A percentile compares a stretch with the other conserved stretches of the same genome.
Evolutionary conservation across 2,329 filamentous ascomycete species (phyloP).

Genomic region (Achaetomium macrosporum): DNA sequence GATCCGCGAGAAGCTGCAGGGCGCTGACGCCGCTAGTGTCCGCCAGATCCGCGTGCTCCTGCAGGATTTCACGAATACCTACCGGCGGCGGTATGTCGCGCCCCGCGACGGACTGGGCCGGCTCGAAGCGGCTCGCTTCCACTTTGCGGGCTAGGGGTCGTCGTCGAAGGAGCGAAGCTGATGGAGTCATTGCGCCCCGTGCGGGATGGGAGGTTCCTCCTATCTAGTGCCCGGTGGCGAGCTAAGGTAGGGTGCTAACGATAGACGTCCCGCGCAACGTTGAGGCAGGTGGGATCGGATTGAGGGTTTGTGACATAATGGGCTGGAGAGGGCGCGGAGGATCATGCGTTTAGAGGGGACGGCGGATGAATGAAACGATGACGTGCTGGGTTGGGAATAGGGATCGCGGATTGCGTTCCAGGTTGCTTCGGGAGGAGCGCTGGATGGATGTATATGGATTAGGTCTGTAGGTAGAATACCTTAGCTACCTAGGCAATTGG

Average conservation of each 20-base stretch:
- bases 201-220: neutral
- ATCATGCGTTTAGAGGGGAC: conserved; percentile 1
- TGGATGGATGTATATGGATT: conserved; percentile 4
- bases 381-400: too few relatives aligned
- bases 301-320: too few relatives aligned
- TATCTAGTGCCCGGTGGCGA: too few relatives aligned
- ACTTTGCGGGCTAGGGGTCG: conserved; percentile 55
- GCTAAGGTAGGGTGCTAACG: too few relatives aligned
- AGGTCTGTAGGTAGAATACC: conserved; percentile 10
- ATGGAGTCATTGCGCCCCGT: too few relatives aligned
- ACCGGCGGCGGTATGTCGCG: conserved; percentile 90
- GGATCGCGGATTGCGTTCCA: too few relatives aligned
- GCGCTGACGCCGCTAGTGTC: conserved; percentile 53
- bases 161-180: too few relatives aligned
- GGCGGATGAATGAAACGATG: too few relatives aligned
- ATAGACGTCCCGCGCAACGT: too few relatives aligned
- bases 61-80: conserved; percentile 95
- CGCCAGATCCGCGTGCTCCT: conserved; percentile 77
- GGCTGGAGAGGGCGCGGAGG: neutral
- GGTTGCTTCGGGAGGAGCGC: neutral
- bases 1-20: conserved; percentile 70
- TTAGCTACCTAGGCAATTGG: too few relatives aligned
- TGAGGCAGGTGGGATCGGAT: too few relatives aligned
- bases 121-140: conserved; percentile 80
- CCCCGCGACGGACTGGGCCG: conserved; percentile 84